Evolutionary conservation across 2,329 filamentous ascomycete species (phyloP), one percentile per base, ranked within the genome.

Genomic region (Hymenoscyphus occultus): DNA sequence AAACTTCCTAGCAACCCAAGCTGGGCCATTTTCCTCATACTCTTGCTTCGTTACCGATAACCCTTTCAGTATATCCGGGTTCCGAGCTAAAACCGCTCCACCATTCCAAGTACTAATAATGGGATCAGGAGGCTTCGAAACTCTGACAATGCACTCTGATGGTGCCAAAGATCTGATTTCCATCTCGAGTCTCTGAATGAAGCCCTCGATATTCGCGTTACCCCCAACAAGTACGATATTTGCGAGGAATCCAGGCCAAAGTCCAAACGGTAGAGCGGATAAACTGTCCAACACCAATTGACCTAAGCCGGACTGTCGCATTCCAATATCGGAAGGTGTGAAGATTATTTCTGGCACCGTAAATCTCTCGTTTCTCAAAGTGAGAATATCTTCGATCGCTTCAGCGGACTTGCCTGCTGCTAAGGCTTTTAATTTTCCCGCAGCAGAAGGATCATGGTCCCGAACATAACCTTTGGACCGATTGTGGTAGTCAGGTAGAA

Each of bases 141-240:
- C 88, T 28, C 92, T 83, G 1, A 97, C 89, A 9, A 89, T 81
- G 73, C 92, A 95, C 68, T 94, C 91, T 54, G 90, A 87, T 0
- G 90, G 90, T 2, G 90, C 86, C 13, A 89, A 82, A 71, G 86
- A 83, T 62, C 91, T 84, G 9, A 97, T 79, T 72, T 96, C 93
- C 39, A 83, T 81, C 76, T 92, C 88, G 71, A 99, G 76, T 64
- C 95, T 85, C 74, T 92, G 86, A 69, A 93, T 84, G 69, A 99
- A 94, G 0, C 93, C 93, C 1, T 89, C 84, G 32, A 97, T 87
- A 19, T 90, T 81, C 0, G 90, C 84, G 74, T 92, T 97, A 3
- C 95, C 95, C 1, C 95, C 95, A 0, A 97, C 91, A 0, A 97
- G 89, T 2, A 97, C 79, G 3, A 98, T 85, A 70, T 98, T 99